Conservation (phyloP, 352 stramenopile species). For the Plasmopara halstedii region DNA sequence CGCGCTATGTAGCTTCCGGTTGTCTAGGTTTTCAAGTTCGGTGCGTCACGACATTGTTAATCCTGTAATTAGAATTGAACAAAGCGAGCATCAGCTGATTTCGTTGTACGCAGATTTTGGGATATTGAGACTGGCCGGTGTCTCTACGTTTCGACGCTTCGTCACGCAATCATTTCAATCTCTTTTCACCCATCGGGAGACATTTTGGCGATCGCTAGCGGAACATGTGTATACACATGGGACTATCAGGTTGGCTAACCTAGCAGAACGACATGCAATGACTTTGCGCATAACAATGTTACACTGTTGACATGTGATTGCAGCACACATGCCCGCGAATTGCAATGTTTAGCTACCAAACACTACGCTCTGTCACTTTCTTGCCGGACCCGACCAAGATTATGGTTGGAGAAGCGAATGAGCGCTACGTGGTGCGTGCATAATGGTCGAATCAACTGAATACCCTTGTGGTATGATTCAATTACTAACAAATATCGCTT, state of each 20-base stretch:
- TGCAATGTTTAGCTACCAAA: conserved; percentile 86
- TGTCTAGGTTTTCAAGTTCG: conserved; percentile 95
- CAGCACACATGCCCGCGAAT: conserved; percentile 78
- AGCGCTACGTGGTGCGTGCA: conserved; percentile 66
- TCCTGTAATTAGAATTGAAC: not conserved
- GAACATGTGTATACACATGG: conserved; percentile 94
- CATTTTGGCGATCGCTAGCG: conserved; percentile 93
- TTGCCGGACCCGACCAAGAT: conserved; percentile 85
- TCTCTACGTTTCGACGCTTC: conserved; percentile 90
- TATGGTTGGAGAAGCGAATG: conserved; percentile 93
- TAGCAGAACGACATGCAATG: not conserved
- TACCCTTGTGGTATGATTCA: too few species aligned
- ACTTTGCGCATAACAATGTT: not conserved
- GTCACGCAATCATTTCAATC: conserved; percentile 95
- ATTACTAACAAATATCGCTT: too few species aligned
- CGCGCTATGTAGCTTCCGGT: conserved; percentile 92
- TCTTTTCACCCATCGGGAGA: conserved; percentile 93
- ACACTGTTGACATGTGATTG: not conserved
- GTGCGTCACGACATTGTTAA: conserved; percentile 15
- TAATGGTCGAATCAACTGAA: not conserved
- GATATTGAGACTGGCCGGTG: conserved; percentile 86
- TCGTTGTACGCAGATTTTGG: conserved; percentile 51
- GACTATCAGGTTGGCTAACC: conserved; percentile 83
- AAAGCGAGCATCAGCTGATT: not conserved
- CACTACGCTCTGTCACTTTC: conserved; percentile 92